phyloP scores from a whole-genome alignment of 116 monocot genomes.

The Papilionanthe hybrid region DNA sequence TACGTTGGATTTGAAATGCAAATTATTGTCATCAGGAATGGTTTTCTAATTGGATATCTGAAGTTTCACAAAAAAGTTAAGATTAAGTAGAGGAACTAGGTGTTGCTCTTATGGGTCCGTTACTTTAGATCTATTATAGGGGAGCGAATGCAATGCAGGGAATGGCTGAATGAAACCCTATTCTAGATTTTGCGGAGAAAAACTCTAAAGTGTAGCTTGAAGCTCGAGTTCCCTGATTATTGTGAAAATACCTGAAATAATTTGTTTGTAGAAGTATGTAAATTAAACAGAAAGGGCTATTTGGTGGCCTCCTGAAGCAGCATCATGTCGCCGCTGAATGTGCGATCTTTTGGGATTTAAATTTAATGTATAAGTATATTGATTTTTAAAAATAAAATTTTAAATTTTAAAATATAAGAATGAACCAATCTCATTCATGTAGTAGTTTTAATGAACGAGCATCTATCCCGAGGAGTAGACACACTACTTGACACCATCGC shows the following conservation, averaged over 20 bases:
- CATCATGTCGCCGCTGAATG: too few relatives aligned
- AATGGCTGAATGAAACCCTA: conserved; percentile 1
- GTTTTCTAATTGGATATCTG: not conserved
- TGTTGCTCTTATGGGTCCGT: not conserved
- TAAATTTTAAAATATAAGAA: too few relatives aligned
- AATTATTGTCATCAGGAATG: not conserved
- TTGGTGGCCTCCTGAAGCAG: not conserved
- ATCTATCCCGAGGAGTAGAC: too few relatives aligned
- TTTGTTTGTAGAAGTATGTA: not conserved
- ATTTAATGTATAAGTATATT: too few relatives aligned
- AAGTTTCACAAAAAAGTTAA: not conserved
- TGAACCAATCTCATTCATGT: too few relatives aligned
- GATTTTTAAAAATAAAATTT: too few relatives aligned
- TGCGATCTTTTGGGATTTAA: too few relatives aligned
- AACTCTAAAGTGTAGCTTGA: not conserved
- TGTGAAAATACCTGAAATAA: not conserved
- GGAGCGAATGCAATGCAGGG: not conserved
- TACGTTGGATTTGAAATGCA: not conserved
- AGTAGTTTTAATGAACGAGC: too few relatives aligned
- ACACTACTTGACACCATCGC: too few relatives aligned
- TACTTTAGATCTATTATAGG: not conserved
- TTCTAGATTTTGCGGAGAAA: not conserved
- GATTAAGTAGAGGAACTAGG: not conserved
- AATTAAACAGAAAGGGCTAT: not conserved
- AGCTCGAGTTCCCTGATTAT: not conserved